phyloP scores from a whole-genome alignment of 768 basidiomycete species.

The Antrodiella citrinella region DNA sequence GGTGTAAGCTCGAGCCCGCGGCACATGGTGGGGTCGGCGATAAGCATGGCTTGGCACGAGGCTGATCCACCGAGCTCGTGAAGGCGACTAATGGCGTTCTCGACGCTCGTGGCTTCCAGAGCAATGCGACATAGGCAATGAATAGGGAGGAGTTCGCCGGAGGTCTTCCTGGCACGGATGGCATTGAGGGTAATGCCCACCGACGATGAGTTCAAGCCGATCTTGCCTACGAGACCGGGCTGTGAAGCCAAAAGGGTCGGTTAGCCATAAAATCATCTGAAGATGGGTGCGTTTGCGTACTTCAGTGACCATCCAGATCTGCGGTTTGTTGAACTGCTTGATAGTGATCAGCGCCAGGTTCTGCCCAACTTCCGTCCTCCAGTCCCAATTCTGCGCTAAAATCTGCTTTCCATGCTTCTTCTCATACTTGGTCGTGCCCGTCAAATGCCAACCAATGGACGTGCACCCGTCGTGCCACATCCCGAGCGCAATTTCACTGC shows the following conservation, averaged over 20 bases:
- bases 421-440: not conserved
- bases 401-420: slow-evolving; percentile 11
- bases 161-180: slow-evolving; percentile 26
- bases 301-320: slow-evolving; percentile 30
- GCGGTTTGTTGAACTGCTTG: slow-evolving; percentile 20
- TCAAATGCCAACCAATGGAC: slow-evolving; percentile 23
- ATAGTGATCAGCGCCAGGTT: slow-evolving; percentile 27
- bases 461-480: slow-evolving; percentile 31
- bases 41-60: slow-evolving; percentile 28
- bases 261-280: not conserved
- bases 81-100: slow-evolving; percentile 20
- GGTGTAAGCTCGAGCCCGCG: slow-evolving; percentile 27
- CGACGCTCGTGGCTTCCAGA: slow-evolving; percentile 22
- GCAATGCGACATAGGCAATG: slow-evolving; percentile 25
- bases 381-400: slow-evolving; percentile 32
- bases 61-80: slow-evolving; percentile 24
- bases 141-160: slow-evolving; percentile 23
- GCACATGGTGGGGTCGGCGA: slow-evolving; percentile 22
- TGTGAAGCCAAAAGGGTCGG: slow-evolving; percentile 2
- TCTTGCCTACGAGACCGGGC: slow-evolving; percentile 31
- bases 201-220: slow-evolving; percentile 28
- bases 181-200: slow-evolving; percentile 30
- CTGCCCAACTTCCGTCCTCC: slow-evolving; percentile 23
- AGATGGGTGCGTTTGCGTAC: slow-evolving; percentile 12
- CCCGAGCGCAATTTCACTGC: slow-evolving; percentile 30